Evolutionary conservation across 805 yeast species (phyloP).

Genomic region (Zygosaccharomyces bisporus): DNA sequence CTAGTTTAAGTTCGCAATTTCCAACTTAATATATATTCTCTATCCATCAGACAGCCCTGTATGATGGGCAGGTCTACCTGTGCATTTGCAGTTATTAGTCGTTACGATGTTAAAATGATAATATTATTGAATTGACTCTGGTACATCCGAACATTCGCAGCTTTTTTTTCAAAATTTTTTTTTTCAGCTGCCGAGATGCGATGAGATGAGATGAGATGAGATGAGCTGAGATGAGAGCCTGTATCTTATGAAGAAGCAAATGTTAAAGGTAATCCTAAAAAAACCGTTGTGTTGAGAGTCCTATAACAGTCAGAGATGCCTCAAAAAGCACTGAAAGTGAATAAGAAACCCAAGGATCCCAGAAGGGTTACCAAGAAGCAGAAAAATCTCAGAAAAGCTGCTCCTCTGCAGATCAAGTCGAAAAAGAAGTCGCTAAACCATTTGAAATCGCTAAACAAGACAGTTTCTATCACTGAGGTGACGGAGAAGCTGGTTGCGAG

Average conservation of each 20-base stretch:
- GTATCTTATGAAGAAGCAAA: too few species aligned
- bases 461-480: slow-evolving; percentile 45
- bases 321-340: slow-evolving; percentile 65
- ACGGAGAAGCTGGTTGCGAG: slow-evolving; percentile 87
- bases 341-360: slow-evolving; percentile 38
- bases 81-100: background rate
- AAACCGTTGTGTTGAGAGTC: too few species aligned
- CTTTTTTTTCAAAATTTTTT: background rate
- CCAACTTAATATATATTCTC: background rate
- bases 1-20: background rate
- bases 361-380: slow-evolving; percentile 56
- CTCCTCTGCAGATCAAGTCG: slow-evolving; percentile 69
- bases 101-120: background rate
- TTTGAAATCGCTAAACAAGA: slow-evolving; percentile 54
- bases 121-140: slow-evolving; percentile 8
- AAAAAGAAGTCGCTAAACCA: slow-evolving; percentile 53
- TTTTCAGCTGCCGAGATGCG: slow-evolving; percentile 1
- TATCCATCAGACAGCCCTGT: background rate
- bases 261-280: too few species aligned
- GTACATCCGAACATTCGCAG: slow-evolving; percentile 7
- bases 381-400: slow-evolving; percentile 61
- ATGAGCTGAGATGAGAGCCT: background rate
- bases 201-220: slow-evolving; percentile 6
- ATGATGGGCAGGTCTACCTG: background rate
- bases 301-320: slow-evolving; percentile 46